Base-by-base conservation (phyloP, 2,329 filamentous ascomycete genomes). In the Penicillium griseofulvum region DNA sequence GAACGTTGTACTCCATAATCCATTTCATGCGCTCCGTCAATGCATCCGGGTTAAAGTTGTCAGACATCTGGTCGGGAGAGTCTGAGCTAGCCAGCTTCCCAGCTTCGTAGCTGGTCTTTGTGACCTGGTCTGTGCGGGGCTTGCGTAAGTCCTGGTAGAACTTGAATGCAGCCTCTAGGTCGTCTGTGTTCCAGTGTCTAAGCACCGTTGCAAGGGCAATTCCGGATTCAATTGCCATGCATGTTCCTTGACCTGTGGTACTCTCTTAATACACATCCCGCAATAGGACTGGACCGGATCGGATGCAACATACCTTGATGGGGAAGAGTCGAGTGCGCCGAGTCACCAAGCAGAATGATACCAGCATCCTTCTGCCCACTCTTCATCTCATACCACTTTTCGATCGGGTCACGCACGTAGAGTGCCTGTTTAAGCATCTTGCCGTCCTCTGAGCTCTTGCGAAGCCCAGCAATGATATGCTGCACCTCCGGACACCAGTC, bases 101-200 rank as follows among this genome's bases (percentile, higher is more conserved):
- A n/a, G 70, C 67, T 49, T 73, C 71, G 34, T 67, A 68, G 56
- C 71, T 73, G 1, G 71, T 70, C 49, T 62, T 57, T 9, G 70
- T 72, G 37, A 73, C 63, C 19, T 63, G 63, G 52, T 74, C 71
- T 12, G 71, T 74, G 12, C 71, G 67, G 4, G 71, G 71, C 53
- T 73, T 73, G 37, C 71, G 65, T 16, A 73, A 56, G 49, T 71
- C 64, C 37, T 72, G 70, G 47, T 71, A 73, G 55, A 73, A 71
- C 42, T 68, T 59, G 50, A 74, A 67, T 9, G 71, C 71, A 5
- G 57, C 54, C 9, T 55, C 56, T 16, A 73, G 52, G 33, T 71
- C 63, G 10, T 63, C 57, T 9, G 43, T 54, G 29, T 66, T 66
- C 70, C 69, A 71, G 52, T 66, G 63, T 39, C 64, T 63, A 16